Percentiles rank a stretch among this genome's conserved stretches.
phyloP scores from a whole-genome alignment of 371 early-diverging fungal species.

The Lichtheimia hyalospora region DNA sequence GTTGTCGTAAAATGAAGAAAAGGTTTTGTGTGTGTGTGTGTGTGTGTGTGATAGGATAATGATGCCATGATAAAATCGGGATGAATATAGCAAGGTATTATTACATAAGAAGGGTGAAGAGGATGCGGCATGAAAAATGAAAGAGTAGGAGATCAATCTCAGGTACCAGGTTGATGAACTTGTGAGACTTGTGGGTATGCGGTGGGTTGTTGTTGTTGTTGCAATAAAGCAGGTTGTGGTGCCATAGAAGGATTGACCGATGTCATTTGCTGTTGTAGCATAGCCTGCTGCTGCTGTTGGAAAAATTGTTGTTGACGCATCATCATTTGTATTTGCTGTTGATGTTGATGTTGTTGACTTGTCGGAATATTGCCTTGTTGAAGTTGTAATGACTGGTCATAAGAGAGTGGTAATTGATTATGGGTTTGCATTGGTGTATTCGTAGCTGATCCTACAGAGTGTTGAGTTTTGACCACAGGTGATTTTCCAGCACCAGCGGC shows the following conservation, averaged over 20 bases:
- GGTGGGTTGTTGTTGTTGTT: background rate
- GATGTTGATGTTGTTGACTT: background rate
- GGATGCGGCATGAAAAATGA: background rate
- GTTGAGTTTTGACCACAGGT: constrained; percentile 16
- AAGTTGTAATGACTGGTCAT: too few relatives aligned
- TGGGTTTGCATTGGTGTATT: constrained; percentile 7
- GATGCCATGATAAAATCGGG: background rate
- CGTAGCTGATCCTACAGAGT: constrained; percentile 1
- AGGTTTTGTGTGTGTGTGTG: too few relatives aligned
- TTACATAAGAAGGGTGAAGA: background rate
- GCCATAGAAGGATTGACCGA: background rate
- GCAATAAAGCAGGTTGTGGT: background rate
- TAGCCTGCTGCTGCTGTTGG: constrained; percentile 7
- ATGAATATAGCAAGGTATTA: background rate
- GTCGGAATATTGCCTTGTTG: background rate
- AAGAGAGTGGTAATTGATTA: background rate
- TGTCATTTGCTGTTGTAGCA: background rate
- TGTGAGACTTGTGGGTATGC: background rate
- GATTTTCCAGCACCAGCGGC: constrained; percentile 1
- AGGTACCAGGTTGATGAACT: background rate
- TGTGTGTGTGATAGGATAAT: background rate
- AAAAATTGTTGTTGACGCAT: background rate
- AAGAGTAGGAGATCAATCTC: background rate
- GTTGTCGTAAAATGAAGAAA: background rate
- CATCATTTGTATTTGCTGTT: constrained; percentile 5